Evolutionary conservation across 306 rosid genomes (phyloP).

Genomic region (Cucurbita argyrosperma): DNA sequence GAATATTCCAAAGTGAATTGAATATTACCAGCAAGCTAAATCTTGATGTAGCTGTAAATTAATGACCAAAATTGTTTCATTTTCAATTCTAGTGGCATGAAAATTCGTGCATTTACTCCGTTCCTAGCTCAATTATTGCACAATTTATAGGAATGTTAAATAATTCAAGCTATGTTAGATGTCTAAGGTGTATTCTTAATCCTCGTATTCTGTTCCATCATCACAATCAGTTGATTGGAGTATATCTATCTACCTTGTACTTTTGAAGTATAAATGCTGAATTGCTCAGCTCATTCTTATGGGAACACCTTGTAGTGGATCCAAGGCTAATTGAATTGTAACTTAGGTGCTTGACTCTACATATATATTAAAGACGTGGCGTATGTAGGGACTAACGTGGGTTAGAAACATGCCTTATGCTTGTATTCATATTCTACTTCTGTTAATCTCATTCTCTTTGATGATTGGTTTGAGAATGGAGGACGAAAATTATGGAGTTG

Average conservation of each 20-base stretch:
- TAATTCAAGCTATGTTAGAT: background rate
- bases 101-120: background rate
- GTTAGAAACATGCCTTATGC: background rate
- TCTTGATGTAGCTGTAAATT: background rate
- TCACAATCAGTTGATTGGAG: background rate
- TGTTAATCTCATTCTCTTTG: background rate
- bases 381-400: background rate
- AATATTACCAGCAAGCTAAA: too few relatives aligned
- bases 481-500: background rate
- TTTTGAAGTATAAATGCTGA: background rate
- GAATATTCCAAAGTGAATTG: too few relatives aligned
- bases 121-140: background rate
- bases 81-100: background rate
- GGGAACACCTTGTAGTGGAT: background rate
- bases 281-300: background rate
- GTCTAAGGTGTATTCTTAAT: background rate
- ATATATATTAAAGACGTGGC: background rate
- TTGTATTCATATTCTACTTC: background rate
- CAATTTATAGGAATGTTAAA: background rate
- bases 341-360: background rate
- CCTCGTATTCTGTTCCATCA: background rate
- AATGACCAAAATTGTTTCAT: background rate
- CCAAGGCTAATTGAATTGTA: background rate
- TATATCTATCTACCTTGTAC: background rate
- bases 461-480: background rate